Base-by-base conservation (phyloP, 768 basidiomycete genomes). In the Kwoniella bestiolae region DNA sequence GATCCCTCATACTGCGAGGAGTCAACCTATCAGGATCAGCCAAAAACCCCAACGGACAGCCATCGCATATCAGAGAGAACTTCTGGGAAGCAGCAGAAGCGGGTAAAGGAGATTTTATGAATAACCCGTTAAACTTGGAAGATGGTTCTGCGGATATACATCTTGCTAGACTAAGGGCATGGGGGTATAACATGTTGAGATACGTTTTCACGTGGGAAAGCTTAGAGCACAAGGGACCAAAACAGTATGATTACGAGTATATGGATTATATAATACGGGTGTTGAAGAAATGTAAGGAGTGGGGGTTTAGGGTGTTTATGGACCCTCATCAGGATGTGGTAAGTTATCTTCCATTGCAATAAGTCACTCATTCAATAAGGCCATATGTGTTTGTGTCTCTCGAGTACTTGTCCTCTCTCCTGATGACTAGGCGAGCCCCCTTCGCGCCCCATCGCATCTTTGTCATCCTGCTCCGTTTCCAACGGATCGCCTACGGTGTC, bases 281-380 rank as follows among this genome's bases (percentile, higher is more conserved):
- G 1, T 84, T 98, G 25, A 85, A 86, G 29, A 94, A 94, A 79
- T 94, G 92, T 84, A 93, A 94, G 77, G 89, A 92, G 58, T 90
- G 91, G 75, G 95, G 94, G 14, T 98, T 97, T 82, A 87, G 86
- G 75, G 89, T 97, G 2, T 96, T 88, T 80, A 88, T 98, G 84
- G 94, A 97, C 78, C 94, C 95, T 6, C 95, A 98, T 80, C 95
- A 98, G 80, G 95, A 98, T 74, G 86, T 87, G 45, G 94, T 96
- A 78, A 77, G 92, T 86, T 9, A 47, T 18, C 5, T 2, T n/a
- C 35, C 9, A 46, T 46, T 50, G 12, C 12, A 14, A 23, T 38
- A 14, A 5, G 23, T 47, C 45, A 21, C 6, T 11, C 35, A 32
- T 25, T 5, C n/a, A n/a, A n/a, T n/a, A n/a, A n/a, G n/a, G n/a